Base-by-base conservation (phyloP, 805 yeast species). In the Myxozyma nipponensis region DNA sequence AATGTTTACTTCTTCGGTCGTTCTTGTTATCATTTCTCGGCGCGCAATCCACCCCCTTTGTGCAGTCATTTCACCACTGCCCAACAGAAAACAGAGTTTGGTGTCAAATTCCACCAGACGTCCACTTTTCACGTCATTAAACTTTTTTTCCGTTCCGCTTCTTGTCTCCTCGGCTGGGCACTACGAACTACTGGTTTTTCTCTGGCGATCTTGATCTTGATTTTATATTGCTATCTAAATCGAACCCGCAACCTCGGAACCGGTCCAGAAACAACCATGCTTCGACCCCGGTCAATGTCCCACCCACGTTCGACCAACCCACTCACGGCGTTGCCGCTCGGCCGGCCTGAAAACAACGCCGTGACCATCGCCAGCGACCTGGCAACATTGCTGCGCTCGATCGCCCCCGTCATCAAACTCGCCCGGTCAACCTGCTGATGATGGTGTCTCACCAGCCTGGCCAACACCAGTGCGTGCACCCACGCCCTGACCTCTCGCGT, bases 391-490 rank as follows among this genome's bases (percentile, higher is more conserved):
- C 39, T 47, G 25, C 47, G 47, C 25, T 13, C 25, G 15, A 19
- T 19, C 36, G 50, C 49, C n/a, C 44, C 41, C 35, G 47, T 38
- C 18, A 36, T 30, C 23, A 43, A 25, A 28, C 35, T 32, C 40
- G 26, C 44, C n/a, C n/a, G n/a, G n/a, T n/a, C n/a, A n/a, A n/a
- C n/a, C 18, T 18, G 38, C 19, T 34, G 41, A 23, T 44, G 44
- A 4, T 32, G 24, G 5, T 42, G 7, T 6, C 50, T 46, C 39
- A 48, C 45, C 34, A 38, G 28, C 10, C 51, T 37, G 10, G 63
- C 65, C 9, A 64, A 42, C 18, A 59, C 44, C 28, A 63, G 56
- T 23, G 66, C 67, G 47, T 63, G 68, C 15, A 52, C 62, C 68
- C 68, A 65, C 4, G 65, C 66, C 18, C 57, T 53, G 24, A 62